Evolutionary conservation across 345 rosid genomes (phyloP).

Genomic region (Leavenworthia alabamica): DNA sequence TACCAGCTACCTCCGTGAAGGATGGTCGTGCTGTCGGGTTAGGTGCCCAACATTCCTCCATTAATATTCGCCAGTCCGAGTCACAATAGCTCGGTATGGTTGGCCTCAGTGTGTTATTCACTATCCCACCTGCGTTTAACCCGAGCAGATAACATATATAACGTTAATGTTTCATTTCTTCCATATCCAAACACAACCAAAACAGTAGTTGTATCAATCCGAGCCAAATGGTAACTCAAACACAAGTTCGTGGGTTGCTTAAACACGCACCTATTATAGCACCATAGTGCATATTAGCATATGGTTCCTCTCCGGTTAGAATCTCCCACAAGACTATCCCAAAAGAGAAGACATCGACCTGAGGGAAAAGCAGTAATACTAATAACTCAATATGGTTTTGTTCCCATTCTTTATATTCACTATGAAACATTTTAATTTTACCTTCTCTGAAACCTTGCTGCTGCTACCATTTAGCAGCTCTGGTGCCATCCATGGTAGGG

Average conservation of each 20-base stretch:
- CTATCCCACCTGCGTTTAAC: constrained; percentile 64
- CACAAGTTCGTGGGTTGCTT: too few species aligned
- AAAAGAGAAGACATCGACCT: constrained; percentile 88
- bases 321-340: constrained; percentile 88
- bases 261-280: constrained; percentile 69
- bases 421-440: constrained; percentile 15
- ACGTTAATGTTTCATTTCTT: background rate
- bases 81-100: constrained; percentile 65
- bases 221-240: too few species aligned
- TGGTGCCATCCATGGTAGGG: constrained; percentile 90
- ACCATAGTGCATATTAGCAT: constrained; percentile 80
- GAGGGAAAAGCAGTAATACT: constrained; percentile 9
- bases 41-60: constrained; percentile 87
- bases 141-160: background rate
- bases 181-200: background rate
- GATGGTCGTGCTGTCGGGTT: constrained; percentile 63
- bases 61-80: constrained; percentile 59
- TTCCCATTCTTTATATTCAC: background rate
- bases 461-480: constrained; percentile 74
- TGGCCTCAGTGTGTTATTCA: constrained; percentile 74
- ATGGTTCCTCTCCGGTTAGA: constrained; percentile 85
- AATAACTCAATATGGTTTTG: background rate
- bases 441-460: constrained; percentile 81
- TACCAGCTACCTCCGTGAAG: constrained; percentile 64
- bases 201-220: too few species aligned